Base-by-base conservation (phyloP, 2,329 filamentous ascomycete genomes). In the Pestalotiopsis sp. region DNA sequence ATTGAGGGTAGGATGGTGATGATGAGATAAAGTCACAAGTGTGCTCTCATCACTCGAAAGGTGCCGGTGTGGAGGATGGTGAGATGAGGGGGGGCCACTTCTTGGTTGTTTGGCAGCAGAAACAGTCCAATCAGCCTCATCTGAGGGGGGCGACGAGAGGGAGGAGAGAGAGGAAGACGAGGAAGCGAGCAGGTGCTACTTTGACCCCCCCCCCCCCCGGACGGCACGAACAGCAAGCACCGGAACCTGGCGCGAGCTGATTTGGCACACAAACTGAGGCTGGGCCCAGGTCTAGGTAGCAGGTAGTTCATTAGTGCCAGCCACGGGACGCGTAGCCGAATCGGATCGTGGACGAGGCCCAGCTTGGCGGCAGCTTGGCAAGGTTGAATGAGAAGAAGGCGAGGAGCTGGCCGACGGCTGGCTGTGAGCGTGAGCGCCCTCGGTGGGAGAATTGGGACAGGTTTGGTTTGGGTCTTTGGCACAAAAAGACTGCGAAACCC, bases 51-150 rank as follows among this genome's bases (percentile, higher is more conserved):
- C 58, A 36, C 23, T 61, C 31, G 13, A 36, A 36, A 36, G 38
- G 59, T 31, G 36, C 31, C 45, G 31, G n/a, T 11, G 59, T 36
- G 59, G 27, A 31, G 58, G 27, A 58, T 25, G 57, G 12, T 36
- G 27, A 39, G 31, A 20, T 62, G 59, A 62, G n/a, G n/a, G 45
- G 45, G 17, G 17, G 17, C 45, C 17, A 52, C 45, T 14, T 52
- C 45, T 52, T n/a, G 45, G 31, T 36, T 36, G 31, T 36, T 36
- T 36, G 31, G 31, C 4, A 52, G 45, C 45, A 20, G 20, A 36
- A 20, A 17, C 59, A 62, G 59, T 27, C 59, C 27, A 62, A 39
- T 62, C 59, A 62, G 59, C 59, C 59, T 62, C 59, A 39, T 17
- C 17, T 17, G 56, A 25, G 59, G 25, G 31, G 36, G 27, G n/a